Percentiles rank a stretch among this genome's conserved stretches.
Evolutionary conservation across 2,329 filamentous ascomycete genomes (phyloP).

Genomic region (Xylariaceae sp.): DNA sequence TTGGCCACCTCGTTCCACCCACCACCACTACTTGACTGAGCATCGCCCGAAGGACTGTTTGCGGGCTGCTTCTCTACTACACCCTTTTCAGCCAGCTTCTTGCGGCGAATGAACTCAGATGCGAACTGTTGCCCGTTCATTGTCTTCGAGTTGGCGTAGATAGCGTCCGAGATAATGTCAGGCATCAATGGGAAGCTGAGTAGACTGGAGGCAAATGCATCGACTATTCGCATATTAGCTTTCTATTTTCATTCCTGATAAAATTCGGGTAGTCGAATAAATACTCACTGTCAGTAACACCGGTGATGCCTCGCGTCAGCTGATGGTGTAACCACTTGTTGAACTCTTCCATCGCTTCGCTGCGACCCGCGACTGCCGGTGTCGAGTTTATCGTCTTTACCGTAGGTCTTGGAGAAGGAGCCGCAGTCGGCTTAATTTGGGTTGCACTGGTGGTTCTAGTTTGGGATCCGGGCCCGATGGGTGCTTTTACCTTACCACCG

Average conservation of each 20-base stretch:
- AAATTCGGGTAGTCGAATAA: neutral
- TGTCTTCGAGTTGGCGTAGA: conserved; percentile 81
- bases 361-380: conserved; percentile 39
- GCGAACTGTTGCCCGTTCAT: conserved; percentile 92
- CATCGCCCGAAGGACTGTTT: conserved; percentile 39
- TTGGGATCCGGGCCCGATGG: conserved; percentile 53
- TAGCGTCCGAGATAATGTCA: conserved; percentile 81
- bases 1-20: conserved; percentile 98
- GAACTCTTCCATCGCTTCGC: conserved; percentile 79
- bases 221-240: conserved; percentile 47
- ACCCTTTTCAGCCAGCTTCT: conserved; percentile 89
- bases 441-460: conserved; percentile 40
- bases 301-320: conserved; percentile 66
- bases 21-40: conserved; percentile 40
- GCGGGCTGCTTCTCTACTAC: conserved; percentile 71
- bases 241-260: neutral
- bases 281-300: conserved; percentile 48
- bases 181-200: conserved; percentile 71
- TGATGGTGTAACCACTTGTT: conserved; percentile 85
- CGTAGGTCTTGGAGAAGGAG: conserved; percentile 45
- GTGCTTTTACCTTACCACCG: conserved; percentile 82
- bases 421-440: conserved; percentile 36
- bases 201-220: conserved; percentile 75
- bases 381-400: conserved; percentile 45
- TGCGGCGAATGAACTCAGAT: conserved; percentile 89